phyloP scores from a whole-genome alignment of 2,329 filamentous ascomycete species.

The Neofusicoccum kwambonambiense region DNA sequence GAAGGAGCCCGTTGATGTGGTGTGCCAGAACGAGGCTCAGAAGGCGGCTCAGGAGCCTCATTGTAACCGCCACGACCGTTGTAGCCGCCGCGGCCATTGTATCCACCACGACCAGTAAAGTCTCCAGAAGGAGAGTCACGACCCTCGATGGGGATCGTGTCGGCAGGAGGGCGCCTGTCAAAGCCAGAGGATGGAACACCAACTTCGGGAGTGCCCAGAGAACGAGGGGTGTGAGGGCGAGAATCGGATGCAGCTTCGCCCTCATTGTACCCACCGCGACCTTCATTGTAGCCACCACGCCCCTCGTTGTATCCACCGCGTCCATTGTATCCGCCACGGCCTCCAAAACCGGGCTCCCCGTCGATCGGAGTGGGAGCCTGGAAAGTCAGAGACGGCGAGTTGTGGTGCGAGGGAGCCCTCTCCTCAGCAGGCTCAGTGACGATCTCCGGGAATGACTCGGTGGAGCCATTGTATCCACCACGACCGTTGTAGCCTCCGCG shows the following conservation, averaged over 20 bases:
- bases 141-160: not conserved
- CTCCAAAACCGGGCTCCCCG: constrained; percentile 17
- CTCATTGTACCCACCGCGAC: constrained; percentile 20
- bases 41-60: constrained; percentile 18
- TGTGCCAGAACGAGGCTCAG: not conserved
- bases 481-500: constrained; percentile 36
- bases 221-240: not conserved
- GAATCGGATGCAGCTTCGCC: constrained; percentile 17
- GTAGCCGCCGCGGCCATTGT: constrained; percentile 33
- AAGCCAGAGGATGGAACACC: not conserved
- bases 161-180: constrained; percentile 10
- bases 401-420: not conserved
- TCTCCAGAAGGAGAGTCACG: constrained; percentile 16
- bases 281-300: constrained; percentile 21
- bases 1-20: not conserved
- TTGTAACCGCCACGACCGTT: constrained; percentile 24
- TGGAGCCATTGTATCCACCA: constrained; percentile 31
- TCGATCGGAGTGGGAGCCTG: constrained; percentile 16
- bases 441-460: constrained; percentile 22
- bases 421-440: not conserved
- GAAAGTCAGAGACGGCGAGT: constrained; percentile 11
- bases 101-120: constrained; percentile 28
- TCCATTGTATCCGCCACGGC: constrained; percentile 29
- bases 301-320: constrained; percentile 32
- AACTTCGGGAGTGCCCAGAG: not conserved